Base-by-base conservation (phyloP, 1,139 yeast genomes). In the Scheffersomyces cryptocercus region DNA sequence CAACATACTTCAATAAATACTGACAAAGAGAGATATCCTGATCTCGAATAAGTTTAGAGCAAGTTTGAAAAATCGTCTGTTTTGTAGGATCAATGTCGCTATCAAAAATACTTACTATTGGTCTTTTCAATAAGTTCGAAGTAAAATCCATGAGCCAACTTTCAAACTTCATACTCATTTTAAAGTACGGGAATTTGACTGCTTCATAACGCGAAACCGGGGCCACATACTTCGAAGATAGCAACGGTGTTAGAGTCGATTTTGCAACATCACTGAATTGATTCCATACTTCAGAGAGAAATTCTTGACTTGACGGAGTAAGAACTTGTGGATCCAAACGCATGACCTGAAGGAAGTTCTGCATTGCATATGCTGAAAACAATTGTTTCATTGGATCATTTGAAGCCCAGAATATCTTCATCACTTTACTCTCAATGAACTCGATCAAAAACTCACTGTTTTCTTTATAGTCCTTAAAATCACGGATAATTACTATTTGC, bases 301-400 rank as follows among this genome's bases (percentile, higher is more conserved):
- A 45, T 14, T 58, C 63, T 37, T 64, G 49, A 55, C 52, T 58
- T 38, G 41, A 43, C 1, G 57, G 53, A 8, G 59, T 57, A 5
- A 73, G 51, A 13, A 75, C 70, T 46, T 68, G 62, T 4, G 65
- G 58, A 40, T 72, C 77, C 29, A 88, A 65, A 1, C 80, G 82
- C 59, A 93, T 76, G 10, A 84, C 78, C 48, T 82, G 81, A 41
- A 93, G 65, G 39, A 86, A 84, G 51, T 88, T 95, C 59, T 95
- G 99, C 79, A 95, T 88, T 0, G 95, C 88, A 63, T 80, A 87
- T 0, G 97, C 97, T 30, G 91, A 75, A 58, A 85, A 88, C 48
- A 88, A 73, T 60, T 95, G 99, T 41, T 84, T 82, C 24, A 82
- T 80, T 0, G 99, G 97, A 58, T 90, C 90, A 38, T 85, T 87